phyloP scores from a whole-genome alignment of 2,329 filamentous ascomycete species.

The Trichoderma atroviride region DNA sequence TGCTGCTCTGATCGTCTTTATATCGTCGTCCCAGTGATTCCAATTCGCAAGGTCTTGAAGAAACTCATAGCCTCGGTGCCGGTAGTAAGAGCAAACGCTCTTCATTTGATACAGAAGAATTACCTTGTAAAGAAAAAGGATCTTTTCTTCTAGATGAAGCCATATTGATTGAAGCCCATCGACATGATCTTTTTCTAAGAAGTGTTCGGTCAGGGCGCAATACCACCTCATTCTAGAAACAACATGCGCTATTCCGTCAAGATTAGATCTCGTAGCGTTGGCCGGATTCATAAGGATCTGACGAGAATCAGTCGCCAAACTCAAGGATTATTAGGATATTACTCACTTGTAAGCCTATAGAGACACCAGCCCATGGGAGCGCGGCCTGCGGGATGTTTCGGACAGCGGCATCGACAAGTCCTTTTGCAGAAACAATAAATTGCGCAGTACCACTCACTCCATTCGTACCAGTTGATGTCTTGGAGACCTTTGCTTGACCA shows the following conservation, averaged over 20 bases:
- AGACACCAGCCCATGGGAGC: constrained; percentile 42
- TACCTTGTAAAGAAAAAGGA: constrained; percentile 44
- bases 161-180: too few relatives aligned
- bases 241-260: constrained; percentile 39
- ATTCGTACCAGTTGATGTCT: neutral
- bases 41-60: constrained; percentile 37
- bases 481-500: neutral
- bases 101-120: constrained; percentile 48
- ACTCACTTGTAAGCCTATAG: constrained; percentile 40
- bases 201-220: constrained; percentile 35
- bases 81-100: constrained; percentile 43
- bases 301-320: neutral
- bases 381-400: constrained; percentile 40
- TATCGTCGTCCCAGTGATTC: constrained; percentile 40
- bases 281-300: constrained; percentile 40
- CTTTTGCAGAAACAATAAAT: neutral
- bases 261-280: constrained; percentile 34
- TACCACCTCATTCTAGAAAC: constrained; percentile 44
- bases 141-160: constrained; percentile 27
- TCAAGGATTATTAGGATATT: too few relatives aligned
- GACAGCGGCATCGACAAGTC: constrained; percentile 29
- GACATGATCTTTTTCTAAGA: constrained; percentile 34
- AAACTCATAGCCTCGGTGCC: constrained; percentile 35
- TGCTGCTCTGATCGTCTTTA: neutral
- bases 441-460: neutral